Conservation (phyloP, 257 asterid genomes). For the Solanum lycopersicoides region DNA sequence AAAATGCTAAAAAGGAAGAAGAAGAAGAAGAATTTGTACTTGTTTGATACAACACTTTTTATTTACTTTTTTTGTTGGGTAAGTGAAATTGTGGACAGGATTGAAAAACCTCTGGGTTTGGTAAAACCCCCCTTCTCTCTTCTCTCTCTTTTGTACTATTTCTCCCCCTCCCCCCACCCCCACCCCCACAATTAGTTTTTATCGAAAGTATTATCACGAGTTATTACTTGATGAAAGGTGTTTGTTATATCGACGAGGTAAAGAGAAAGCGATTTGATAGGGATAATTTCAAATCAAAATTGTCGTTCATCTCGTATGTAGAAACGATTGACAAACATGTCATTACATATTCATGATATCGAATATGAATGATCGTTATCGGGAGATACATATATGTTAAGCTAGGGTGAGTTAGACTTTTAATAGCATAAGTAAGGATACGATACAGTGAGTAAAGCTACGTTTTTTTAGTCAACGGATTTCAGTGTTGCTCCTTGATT, state of each 20-base stretch:
- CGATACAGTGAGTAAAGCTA: too few species aligned
- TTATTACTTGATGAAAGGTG: too few species aligned
- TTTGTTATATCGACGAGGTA: background rate
- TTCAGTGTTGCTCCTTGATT: too few species aligned
- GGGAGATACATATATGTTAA: too few species aligned
- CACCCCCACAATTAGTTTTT: background rate
- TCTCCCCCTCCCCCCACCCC: background rate
- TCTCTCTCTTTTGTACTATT: background rate
- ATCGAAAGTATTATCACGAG: background rate
- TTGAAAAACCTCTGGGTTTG: constrained; percentile 10
- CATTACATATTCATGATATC: background rate
- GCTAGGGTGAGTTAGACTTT: background rate
- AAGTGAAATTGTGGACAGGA: constrained; percentile 2
- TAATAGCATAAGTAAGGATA: background rate
- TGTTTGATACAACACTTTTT: background rate
- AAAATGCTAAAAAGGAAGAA: background rate
- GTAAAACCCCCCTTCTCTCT: background rate
- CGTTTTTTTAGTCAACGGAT: too few species aligned
- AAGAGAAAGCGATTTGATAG: too few species aligned
- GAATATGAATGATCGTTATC: background rate
- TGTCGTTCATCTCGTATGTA: background rate
- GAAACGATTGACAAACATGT: background rate
- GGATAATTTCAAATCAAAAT: too few species aligned
- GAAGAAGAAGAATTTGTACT: background rate
- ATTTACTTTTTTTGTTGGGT: background rate